Evolutionary conservation across 1,284 basidiomycete genomes (phyloP).

Genomic region (Ceratobasidium sp.): DNA sequence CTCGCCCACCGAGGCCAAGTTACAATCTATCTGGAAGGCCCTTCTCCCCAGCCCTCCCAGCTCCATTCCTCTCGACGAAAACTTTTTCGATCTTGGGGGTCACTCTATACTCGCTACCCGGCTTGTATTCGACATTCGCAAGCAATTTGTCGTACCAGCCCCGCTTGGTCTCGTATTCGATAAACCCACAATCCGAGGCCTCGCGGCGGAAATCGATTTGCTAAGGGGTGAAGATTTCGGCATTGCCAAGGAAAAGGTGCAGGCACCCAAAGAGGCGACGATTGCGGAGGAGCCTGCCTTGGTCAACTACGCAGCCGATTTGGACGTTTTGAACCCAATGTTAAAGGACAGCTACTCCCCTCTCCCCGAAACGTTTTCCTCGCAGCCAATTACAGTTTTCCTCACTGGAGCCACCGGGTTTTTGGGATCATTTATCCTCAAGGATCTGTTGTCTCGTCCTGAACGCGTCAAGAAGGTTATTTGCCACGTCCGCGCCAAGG

Average conservation of each 20-base stretch:
- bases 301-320: conserved; percentile 78
- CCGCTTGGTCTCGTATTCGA: conserved; percentile 95
- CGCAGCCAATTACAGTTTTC: conserved; percentile 77
- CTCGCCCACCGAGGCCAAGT: conserved; percentile 78
- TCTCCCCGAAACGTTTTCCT: conserved; percentile 60
- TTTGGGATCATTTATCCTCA: conserved; percentile 91
- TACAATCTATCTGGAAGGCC: conserved; percentile 82
- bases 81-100: conserved; percentile 98
- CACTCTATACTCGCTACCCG: conserved; percentile 98
- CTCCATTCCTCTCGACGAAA: conserved; percentile 87
- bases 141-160: conserved; percentile 88
- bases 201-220: conserved; percentile 78
- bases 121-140: conserved; percentile 96
- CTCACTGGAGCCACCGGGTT: conserved; percentile 98
- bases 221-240: conserved; percentile 84
- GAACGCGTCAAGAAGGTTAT: conserved; percentile 84
- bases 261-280: conserved; percentile 45
- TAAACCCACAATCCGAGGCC: conserved; percentile 83
- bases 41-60: conserved; percentile 84
- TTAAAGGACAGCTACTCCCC: conserved; percentile 66
- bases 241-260: conserved; percentile 53
- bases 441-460: conserved; percentile 73
- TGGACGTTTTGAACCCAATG: conserved; percentile 65
- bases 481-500: conserved; percentile 84
- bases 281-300: conserved; percentile 38